Evolutionary conservation across 495 filamentous ascomycete genomes (phyloP).

Genomic region (Astrothelium macrocarpum): DNA sequence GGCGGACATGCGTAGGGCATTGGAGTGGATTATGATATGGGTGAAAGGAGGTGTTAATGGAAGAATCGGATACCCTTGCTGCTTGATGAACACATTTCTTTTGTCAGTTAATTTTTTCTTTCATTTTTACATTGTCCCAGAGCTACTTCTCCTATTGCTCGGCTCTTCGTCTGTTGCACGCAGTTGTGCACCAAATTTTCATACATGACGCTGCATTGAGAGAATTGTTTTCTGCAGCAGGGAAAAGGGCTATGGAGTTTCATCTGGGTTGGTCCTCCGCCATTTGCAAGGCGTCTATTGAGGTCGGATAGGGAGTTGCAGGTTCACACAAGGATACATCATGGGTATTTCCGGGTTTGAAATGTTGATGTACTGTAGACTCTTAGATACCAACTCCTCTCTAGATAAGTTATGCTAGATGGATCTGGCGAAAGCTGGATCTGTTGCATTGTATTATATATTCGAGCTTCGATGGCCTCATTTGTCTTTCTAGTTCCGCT

Average conservation of each 20-base stretch:
- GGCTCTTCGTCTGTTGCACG: neutral
- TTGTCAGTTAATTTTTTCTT: neutral
- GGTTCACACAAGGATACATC: neutral
- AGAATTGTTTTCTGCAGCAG: neutral
- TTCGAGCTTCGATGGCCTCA: neutral
- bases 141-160: neutral
- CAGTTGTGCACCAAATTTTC: neutral
- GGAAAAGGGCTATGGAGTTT: neutral
- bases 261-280: neutral
- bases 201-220: neutral
- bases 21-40: neutral
- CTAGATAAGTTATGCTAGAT: neutral
- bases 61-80: neutral
- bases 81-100: neutral
- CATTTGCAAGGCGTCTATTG: conserved; percentile 4
- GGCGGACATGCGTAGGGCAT: neutral
- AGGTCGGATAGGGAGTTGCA: neutral
- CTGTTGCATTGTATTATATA: neutral
- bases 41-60: neutral
- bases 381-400: conserved; percentile 4
- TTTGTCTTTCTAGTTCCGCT: too few relatives aligned
- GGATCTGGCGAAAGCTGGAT: neutral
- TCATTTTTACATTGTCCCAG: neutral
- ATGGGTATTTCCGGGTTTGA: neutral
- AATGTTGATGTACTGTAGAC: neutral